Evolutionary conservation across 768 basidiomycete species (phyloP), one percentile per base, ranked within the genome.

Genomic region (Boletus rex-veris): DNA sequence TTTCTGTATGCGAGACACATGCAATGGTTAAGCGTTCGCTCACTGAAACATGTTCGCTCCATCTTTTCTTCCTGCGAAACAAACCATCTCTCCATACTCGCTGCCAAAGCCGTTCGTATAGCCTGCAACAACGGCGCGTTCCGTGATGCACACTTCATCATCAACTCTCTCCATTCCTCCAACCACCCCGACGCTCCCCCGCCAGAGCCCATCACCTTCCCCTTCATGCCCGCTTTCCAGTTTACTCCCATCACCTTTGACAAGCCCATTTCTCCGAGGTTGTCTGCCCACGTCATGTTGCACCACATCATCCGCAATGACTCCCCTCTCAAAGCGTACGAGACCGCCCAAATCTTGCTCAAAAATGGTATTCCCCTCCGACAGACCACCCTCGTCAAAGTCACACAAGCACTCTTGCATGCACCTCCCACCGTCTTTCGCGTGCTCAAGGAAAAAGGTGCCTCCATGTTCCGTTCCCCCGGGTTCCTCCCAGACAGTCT

Each of bases 261-360:
- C 45, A 71, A 67, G 35, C 67, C 75, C 1, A 70, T 87, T 10
- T 79, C 88, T 24, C 78, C 81, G 3, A 82, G 81, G 19, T 72
- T 90, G 4, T 70, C 84, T 16, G 78, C 81, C 0, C 88, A 91
- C 59, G 72, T 76, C 26, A 74, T 91, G 38, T 58, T 91, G 10
- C 89, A 92, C 46, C 76, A 78, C 30, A 74, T 89, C 37, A 63
- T 90, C 19, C 82, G 85, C 46, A 57, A 70, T 7, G 79, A 83
- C 3, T 68, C 78, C 48, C 54, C 71, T 2, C 64, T 74, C 48
- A 76, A 79, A 44, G 87, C 85, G 0, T 73, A 75, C 30, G 63
- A 66, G 28, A 75, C 82, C 6, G 75, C 82, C 0, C 68, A 78
- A 4, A 60, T 73, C 21, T 76, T 90, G 75, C 80, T 89, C 65